phyloP scores from a whole-genome alignment of 805 yeast species.

The Cyberlindnera bimundalis region DNA sequence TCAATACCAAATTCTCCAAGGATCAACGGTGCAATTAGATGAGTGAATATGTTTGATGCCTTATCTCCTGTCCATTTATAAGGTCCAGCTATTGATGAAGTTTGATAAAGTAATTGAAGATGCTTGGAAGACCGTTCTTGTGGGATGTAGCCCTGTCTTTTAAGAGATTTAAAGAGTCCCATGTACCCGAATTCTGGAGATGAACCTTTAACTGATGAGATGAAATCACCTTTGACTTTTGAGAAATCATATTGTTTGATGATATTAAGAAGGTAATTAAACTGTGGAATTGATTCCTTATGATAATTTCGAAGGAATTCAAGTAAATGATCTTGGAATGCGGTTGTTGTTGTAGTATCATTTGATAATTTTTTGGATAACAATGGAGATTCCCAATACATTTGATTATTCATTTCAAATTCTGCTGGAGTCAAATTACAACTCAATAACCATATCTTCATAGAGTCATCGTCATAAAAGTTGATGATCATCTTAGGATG shows the following conservation, averaged over 20 bases:
- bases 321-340: constrained; percentile 44
- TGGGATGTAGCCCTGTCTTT: constrained; percentile 15
- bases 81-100: constrained; percentile 31
- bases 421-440: constrained; percentile 56
- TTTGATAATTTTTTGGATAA: too few species aligned
- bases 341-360: not conserved
- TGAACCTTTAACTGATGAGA: constrained; percentile 1
- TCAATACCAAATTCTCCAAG: constrained; percentile 11
- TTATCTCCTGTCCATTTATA: constrained; percentile 6
- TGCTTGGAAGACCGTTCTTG: not conserved
- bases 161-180: constrained; percentile 24
- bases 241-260: constrained; percentile 38
- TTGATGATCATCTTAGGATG: constrained; percentile 70
- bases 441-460: constrained; percentile 55
- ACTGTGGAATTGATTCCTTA: constrained; percentile 10
- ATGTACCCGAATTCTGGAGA: constrained; percentile 27
- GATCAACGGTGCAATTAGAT: constrained; percentile 23
- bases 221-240: constrained; percentile 9
- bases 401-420: constrained; percentile 56
- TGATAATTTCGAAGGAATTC: constrained; percentile 47
- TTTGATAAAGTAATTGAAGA: constrained; percentile 31
- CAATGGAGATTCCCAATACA: constrained; percentile 59
- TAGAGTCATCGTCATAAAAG: constrained; percentile 36
- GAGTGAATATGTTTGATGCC: constrained; percentile 24
- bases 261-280: not conserved